Conservation (phyloP, 768 basidiomycete species). For the Hypholoma fasciculare region DNA sequence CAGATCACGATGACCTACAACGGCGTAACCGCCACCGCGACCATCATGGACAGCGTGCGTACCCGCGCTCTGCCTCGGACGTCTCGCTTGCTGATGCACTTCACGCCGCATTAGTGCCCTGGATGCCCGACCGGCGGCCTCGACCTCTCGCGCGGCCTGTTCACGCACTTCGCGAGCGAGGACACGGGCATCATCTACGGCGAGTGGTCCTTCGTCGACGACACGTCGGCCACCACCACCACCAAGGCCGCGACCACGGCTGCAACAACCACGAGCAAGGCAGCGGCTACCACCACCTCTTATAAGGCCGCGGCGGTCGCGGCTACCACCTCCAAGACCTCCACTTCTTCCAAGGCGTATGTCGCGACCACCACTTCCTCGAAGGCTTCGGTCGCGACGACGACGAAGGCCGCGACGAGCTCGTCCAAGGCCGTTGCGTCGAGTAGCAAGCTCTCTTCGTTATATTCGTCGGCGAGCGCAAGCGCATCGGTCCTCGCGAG, state of each 20-base stretch:
- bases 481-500: conserved; percentile 3
- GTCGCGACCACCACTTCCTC: conserved; percentile 38
- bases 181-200: conserved; percentile 58
- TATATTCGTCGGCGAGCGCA: conserved; percentile 1
- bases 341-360: conserved; percentile 34
- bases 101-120: conserved; percentile 48
- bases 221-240: conserved; percentile 1
- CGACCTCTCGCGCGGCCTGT: conserved; percentile 69
- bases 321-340: conserved; percentile 42
- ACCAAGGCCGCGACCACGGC: neutral
- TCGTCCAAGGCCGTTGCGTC: neutral
- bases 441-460: neutral
- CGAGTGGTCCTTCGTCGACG: conserved; percentile 47
- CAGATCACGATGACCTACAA: conserved; percentile 58
- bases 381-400: neutral
- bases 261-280: neutral
- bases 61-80: neutral
- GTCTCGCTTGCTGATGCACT: neutral
- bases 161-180: conserved; percentile 54
- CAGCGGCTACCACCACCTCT: conserved; percentile 1
- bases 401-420: neutral
- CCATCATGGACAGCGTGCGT: conserved; percentile 62
- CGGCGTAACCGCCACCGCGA: conserved; percentile 59
- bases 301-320: conserved; percentile 43
- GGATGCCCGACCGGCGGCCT: conserved; percentile 66